Base-by-base conservation (phyloP, 2,329 filamentous ascomycete species). In the Rhinocladiella mackenziei region DNA sequence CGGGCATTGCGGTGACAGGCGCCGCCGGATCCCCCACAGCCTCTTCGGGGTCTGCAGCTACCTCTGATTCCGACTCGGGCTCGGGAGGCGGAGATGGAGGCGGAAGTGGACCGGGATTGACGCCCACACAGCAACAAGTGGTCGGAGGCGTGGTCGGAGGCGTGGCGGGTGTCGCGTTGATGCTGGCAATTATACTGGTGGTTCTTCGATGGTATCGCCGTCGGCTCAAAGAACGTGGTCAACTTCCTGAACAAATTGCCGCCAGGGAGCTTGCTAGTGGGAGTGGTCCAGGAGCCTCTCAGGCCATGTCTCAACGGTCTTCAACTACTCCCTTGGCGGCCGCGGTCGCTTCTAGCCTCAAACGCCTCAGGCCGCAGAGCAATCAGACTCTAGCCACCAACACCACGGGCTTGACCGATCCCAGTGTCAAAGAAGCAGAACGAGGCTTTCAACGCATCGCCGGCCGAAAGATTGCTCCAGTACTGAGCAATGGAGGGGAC, bases 81-180 rank as follows among this genome's bases (percentile, higher is more conserved):
- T 55, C 44, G 14, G 57, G 50, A 20, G 57, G 60, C 31, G 33
- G 32, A n/a, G n/a, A n/a, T n/a, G n/a, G n/a, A n/a, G n/a, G 43
- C 5, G 39, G 40, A 18, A 28, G 39, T 18, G 36, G 52, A 13
- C 32, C 52, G 19, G 39, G 50, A 10, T 26, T 57, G 10, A 53
- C 45, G 4, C 55, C 58, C 59, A 22, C 62, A 67, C 32, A 77
- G 74, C 17, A 71, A 72, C 11, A 70, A 46, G 73, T 82, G 3
- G 76, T 80, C 14, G 79, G 79, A 5, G 78, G 77, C 34, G 75
- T 82, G n/a, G 69, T 83, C 18, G 79, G 79, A 11, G 78, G 78
- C 33, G 69, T 80, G 37, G 77, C 77, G 23, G 79, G 77, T 19
- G 57, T 76, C 23, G 73, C 76, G 9, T 58, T 78, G 5, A 57